Base-by-base conservation (phyloP, 2,329 filamentous ascomycete genomes). In the Geosmithia flava region DNA sequence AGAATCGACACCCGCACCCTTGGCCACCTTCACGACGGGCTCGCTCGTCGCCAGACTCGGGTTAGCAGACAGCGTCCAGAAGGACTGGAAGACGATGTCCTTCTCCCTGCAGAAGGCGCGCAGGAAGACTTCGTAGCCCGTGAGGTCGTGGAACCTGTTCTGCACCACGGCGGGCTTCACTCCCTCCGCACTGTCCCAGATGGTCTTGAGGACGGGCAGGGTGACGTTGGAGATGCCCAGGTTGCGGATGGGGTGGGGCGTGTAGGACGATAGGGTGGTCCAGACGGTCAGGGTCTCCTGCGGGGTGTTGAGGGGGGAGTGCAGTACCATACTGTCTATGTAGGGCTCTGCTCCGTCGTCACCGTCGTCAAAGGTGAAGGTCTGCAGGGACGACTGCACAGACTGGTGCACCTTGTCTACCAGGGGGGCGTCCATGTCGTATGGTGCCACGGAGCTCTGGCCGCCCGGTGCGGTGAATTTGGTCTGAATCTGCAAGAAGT, bases 171-270 rank as follows among this genome's bases (percentile, higher is more conserved):
- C 69, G 1, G 70, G 70, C 51, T 65, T 67, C 42, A 69, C 51
- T 0, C 23, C 23, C 55, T 23, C 63, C 3, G 68, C 67, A 17
- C 65, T 56, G 1, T 68, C 57, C 50, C 71, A 69, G 1, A 89
- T 64, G 4, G 65, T 62, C 47, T 72, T 60, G 1, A 93, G 69
- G 2, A 78, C 62, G 0, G 69, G 60, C 2, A 84, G 63, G n/a
- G 70, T 67, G n/a, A 77, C 75, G 62, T 93, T 93, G 48, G 84
- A 88, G 48, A 93, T 82, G 41, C 87, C 87, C 7, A 93, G 68
- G 29, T 78, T 71, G 41, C 78, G 79, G 52, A 90, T 79, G 42
- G 57, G 62, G 54, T 72, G 59, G 0, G 85, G 83, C 1, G 87
- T 80, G 56, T 83, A 87, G 3, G 71, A 66, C 58, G 85, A 77